phyloP scores from a whole-genome alignment of 768 basidiomycete genomes.

The Candolleomyces aberdarensis region DNA sequence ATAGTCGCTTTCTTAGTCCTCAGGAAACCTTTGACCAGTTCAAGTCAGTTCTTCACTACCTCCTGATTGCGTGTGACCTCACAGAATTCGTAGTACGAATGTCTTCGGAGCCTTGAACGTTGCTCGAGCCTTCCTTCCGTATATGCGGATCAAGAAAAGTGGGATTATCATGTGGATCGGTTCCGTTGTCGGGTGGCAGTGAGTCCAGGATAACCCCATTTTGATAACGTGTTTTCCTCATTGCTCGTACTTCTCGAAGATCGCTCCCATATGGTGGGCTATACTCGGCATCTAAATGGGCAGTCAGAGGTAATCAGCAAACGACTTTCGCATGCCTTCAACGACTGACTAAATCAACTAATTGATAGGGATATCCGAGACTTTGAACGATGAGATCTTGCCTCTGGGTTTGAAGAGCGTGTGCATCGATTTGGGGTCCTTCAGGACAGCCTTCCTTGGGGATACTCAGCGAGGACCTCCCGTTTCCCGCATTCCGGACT shows the following conservation, averaged over 20 bases:
- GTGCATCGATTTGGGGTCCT: slow-evolving; percentile 38
- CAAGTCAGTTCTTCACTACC: slow-evolving; percentile 22
- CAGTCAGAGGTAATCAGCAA: slow-evolving; percentile 24
- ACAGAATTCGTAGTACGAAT: slow-evolving; percentile 31
- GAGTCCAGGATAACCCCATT: background rate
- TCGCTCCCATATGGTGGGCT: slow-evolving; percentile 30
- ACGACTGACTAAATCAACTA: background rate
- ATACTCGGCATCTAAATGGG: slow-evolving; percentile 39
- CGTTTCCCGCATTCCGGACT: slow-evolving; percentile 30
- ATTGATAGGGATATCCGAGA: slow-evolving; percentile 26
- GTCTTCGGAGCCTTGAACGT: slow-evolving; percentile 45
- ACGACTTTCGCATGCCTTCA: background rate
- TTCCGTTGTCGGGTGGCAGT: slow-evolving; percentile 41
- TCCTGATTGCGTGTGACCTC: background rate
- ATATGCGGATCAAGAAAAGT: slow-evolving; percentile 38
- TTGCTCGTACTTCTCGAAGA: slow-evolving; percentile 9
- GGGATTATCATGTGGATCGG: slow-evolving; percentile 45
- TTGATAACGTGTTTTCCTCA: background rate
- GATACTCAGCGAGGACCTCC: slow-evolving; percentile 25
- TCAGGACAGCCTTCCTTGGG: slow-evolving; percentile 32
- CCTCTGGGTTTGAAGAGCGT: slow-evolving; percentile 36
- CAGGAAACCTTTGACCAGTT: slow-evolving; percentile 38
- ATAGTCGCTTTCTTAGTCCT: slow-evolving; percentile 22
- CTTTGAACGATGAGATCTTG: slow-evolving; percentile 33
- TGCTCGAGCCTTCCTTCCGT: slow-evolving; percentile 43